Conservation (phyloP, 192 early-diverging fungal genomes). For the Funneliformis geosporum region DNA sequence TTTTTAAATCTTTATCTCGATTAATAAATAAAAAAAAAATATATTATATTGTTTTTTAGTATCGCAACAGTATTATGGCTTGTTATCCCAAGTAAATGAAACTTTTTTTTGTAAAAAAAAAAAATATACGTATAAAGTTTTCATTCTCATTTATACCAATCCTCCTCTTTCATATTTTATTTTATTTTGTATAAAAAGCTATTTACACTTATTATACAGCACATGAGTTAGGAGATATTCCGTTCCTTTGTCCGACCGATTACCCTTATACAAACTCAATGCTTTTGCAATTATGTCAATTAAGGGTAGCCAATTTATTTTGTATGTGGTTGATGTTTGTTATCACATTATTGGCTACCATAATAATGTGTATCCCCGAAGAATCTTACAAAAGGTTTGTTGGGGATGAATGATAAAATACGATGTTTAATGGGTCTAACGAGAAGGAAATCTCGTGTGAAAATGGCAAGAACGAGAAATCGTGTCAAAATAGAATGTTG, state of each 20-base stretch:
- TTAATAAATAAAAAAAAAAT: neutral
- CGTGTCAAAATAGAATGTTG: too few species aligned
- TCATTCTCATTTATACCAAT: too few species aligned
- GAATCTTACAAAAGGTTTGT: neutral
- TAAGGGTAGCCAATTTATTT: neutral
- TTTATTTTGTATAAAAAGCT: neutral
- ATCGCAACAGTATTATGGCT: neutral
- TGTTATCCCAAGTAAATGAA: neutral
- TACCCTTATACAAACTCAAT: neutral
- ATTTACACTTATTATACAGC: neutral
- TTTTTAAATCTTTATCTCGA: neutral
- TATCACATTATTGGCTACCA: neutral
- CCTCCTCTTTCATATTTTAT: neutral
- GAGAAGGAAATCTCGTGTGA: too few species aligned
- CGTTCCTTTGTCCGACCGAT: neutral
- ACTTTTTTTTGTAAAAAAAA: too few species aligned
- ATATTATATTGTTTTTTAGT: neutral
- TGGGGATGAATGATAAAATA: neutral
- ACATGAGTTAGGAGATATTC: slow-evolving; percentile 3
- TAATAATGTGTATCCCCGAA: neutral
- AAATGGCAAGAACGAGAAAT: too few species aligned
- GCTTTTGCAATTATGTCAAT: neutral
- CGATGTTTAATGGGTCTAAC: too few species aligned
- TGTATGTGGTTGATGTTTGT: slow-evolving; percentile 12
- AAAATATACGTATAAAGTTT: too few species aligned